These are phyloP conservation scores for Aspergillus nanangensis DNA, from an alignment of 495 filamentous ascomycete species.

Conservation along the genomic window DNA sequence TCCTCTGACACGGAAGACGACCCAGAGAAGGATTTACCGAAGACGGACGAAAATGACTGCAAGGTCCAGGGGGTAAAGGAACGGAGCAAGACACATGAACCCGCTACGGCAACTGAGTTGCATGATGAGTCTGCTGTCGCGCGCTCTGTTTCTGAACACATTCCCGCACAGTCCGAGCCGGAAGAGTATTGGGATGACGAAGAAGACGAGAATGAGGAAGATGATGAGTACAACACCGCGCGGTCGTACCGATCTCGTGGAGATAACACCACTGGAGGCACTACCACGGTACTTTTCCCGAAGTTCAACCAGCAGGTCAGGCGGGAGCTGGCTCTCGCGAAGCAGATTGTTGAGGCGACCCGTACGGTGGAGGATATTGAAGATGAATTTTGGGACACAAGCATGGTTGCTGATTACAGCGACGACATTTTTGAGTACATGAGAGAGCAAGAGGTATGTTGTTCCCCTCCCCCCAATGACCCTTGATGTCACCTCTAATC, in stretches of 20 bases:
- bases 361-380: slow-evolving; percentile 62
- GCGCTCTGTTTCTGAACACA: slow-evolving; percentile 10
- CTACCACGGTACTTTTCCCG: slow-evolving; percentile 70
- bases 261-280: slow-evolving; percentile 75
- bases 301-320: slow-evolving; percentile 55
- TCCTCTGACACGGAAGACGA: slow-evolving; percentile 10
- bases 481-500: slow-evolving; percentile 10
- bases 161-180: slow-evolving; percentile 43
- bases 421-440: slow-evolving; percentile 95
- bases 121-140: slow-evolving; percentile 10
- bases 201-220: slow-evolving; percentile 75
- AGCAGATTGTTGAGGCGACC: slow-evolving; percentile 57
- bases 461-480: neutral
- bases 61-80: slow-evolving; percentile 18
- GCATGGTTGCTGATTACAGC: slow-evolving; percentile 95
- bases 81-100: slow-evolving; percentile 11
- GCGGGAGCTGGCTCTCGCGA: slow-evolving; percentile 67
- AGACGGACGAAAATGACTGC: slow-evolving; percentile 23
- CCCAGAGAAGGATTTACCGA: slow-evolving; percentile 9
- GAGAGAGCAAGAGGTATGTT: slow-evolving; percentile 78
- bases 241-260: slow-evolving; percentile 68
- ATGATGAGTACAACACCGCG: slow-evolving; percentile 74
- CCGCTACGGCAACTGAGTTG: slow-evolving; percentile 8
- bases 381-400: slow-evolving; percentile 90
- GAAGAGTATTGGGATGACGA: slow-evolving; percentile 77